Evolutionary conservation across 257 asterid species (phyloP), one percentile per base, ranked within the genome.

Genomic region (Verbena officinalis): DNA sequence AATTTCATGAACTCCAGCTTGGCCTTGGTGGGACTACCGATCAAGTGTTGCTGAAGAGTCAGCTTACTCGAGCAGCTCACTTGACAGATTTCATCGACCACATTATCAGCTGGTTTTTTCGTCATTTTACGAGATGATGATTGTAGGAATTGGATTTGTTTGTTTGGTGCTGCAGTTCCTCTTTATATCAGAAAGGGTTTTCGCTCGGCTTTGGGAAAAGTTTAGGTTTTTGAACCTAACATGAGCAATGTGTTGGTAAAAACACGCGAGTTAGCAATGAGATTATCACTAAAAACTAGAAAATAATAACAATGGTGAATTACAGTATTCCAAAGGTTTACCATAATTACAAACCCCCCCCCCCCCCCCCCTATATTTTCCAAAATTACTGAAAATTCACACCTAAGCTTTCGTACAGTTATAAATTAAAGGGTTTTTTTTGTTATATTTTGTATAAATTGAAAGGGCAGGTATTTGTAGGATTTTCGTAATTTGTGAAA

Each of bases 1-100:
- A 56, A 40, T 46, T 59, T 60, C 49, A 9, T 27, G 46, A 46
- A 69, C 60, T 58, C 62, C 72, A 78, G 20, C 72, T 79, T 85
- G 15, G 72, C 73, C 77, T 69, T 79, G 83, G 85, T 93, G 48
- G 67, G 70, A 4, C 82, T 82, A 39, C 93, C 90, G 5, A 44
- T 57, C 9, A 83, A 10, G 65, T 85, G 96, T 20, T 72, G 84
- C 50, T 50, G 42, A 65, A 75, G 72, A 4, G 64, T 62, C 20
- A 22, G 24, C n/a, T 27, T 24, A 48, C 85, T 51, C 1, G 83
- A 69, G 80, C 93, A 85, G 31, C 51, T 55, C 20, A 75, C 72
- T 43, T 74, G 72, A 34, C 90, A 87, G 31, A 79, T 53, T 12
- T 75, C 21, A 50, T 93, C 85, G 17, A 70, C 40, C 16, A 68